Conservation (phyloP, 768 basidiomycete species). For the Boletus reticuloceps region DNA sequence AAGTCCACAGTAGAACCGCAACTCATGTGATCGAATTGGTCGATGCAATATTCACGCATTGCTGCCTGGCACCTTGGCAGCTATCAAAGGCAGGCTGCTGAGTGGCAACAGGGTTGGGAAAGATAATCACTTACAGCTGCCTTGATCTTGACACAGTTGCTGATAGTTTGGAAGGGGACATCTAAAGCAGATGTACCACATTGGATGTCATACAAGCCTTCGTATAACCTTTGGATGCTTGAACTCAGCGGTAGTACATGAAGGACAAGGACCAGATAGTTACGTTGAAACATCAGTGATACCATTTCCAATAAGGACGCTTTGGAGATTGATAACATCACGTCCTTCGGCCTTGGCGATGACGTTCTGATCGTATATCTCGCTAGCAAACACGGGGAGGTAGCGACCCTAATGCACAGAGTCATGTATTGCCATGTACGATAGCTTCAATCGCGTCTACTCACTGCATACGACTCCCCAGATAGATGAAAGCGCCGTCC, state of each 20-base stretch:
- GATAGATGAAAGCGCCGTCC: constrained; percentile 69
- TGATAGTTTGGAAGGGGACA: constrained; percentile 46
- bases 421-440: neutral
- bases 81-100: constrained; percentile 30
- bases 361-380: constrained; percentile 71
- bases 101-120: neutral
- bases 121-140: constrained; percentile 41
- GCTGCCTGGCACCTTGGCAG: constrained; percentile 65
- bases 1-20: constrained; percentile 68
- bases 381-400: constrained; percentile 71
- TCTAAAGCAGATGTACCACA: constrained; percentile 52
- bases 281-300: constrained; percentile 54
- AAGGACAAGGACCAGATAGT: constrained; percentile 13
- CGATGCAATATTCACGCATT: constrained; percentile 58
- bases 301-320: constrained; percentile 75
- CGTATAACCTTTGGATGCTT: constrained; percentile 31
- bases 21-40: constrained; percentile 60
- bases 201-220: constrained; percentile 45
- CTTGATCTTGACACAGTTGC: constrained; percentile 49
- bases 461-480: constrained; percentile 71
- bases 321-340: constrained; percentile 60
- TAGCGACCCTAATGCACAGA: constrained; percentile 56
- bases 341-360: constrained; percentile 48
- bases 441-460: constrained; percentile 20
- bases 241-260: neutral